Conservation (phyloP, 2,329 filamentous ascomycete species). For the Alternaria panax region DNA sequence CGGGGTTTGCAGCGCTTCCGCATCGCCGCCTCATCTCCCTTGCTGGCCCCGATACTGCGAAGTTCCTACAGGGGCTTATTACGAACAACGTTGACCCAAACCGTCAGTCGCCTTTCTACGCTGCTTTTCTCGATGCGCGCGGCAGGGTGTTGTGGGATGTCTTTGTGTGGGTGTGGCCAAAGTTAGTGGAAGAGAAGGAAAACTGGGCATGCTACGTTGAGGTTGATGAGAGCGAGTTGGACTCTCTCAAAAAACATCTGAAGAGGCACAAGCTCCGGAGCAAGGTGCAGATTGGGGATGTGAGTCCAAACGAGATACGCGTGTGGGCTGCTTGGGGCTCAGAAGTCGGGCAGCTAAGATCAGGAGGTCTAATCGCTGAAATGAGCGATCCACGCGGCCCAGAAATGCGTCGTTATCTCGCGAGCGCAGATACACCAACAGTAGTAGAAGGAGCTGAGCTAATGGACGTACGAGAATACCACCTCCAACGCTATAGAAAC, state of each 20-base stretch:
- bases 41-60: conserved; percentile 77
- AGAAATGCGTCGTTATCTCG: conserved; percentile 16
- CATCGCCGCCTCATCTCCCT: conserved; percentile 81
- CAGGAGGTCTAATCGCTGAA: conserved; percentile 13
- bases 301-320: conserved; percentile 69
- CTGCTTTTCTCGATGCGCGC: conserved; percentile 81
- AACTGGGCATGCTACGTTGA: conserved; percentile 77
- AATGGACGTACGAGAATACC: conserved; percentile 64
- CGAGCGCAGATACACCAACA: neutral
- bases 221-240: conserved; percentile 73
- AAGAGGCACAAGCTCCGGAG: conserved; percentile 85
- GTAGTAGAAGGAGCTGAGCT: conserved; percentile 11
- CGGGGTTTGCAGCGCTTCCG: conserved; percentile 64
- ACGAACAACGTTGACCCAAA: conserved; percentile 72
- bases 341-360: conserved; percentile 11
- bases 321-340: conserved; percentile 78
- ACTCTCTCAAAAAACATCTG: conserved; percentile 72
- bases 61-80: conserved; percentile 87
- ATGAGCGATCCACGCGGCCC: conserved; percentile 36
- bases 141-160: conserved; percentile 88
- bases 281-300: conserved; percentile 71
- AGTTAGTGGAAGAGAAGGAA: conserved; percentile 29
- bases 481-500: conserved; percentile 75
- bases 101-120: conserved; percentile 61
- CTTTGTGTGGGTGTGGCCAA: conserved; percentile 72